phyloP scores from a whole-genome alignment of 2,329 filamentous ascomycete species.

The Metarhizium brunneum region DNA sequence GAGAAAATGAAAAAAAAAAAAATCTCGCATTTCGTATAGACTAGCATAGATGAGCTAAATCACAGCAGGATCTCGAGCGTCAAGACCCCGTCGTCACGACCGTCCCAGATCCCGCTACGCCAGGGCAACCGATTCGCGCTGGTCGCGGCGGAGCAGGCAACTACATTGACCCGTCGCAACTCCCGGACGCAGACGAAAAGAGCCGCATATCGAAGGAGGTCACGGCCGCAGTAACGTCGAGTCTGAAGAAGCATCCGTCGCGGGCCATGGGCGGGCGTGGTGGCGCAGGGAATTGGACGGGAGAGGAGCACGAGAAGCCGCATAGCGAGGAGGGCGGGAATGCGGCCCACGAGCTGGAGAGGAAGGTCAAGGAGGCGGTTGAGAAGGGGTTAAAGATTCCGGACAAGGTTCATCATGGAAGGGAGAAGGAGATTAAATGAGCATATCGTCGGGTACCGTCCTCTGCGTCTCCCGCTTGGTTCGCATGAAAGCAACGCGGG shows the following conservation, averaged over 20 bases:
- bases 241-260: constrained; percentile 15
- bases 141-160: constrained; percentile 48
- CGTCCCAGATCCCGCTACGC: constrained; percentile 3
- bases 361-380: constrained; percentile 34
- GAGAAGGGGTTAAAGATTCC: constrained; percentile 38
- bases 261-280: constrained; percentile 35
- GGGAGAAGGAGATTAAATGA: constrained; percentile 8
- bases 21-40: background rate
- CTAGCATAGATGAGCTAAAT: background rate
- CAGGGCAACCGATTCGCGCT: constrained; percentile 9
- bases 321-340: constrained; percentile 14
- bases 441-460: background rate
- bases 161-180: constrained; percentile 32
- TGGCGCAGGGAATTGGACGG: constrained; percentile 47
- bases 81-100: constrained; percentile 15
- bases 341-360: constrained; percentile 30
- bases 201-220: constrained; percentile 24
- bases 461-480: too few species aligned
- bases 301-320: constrained; percentile 18
- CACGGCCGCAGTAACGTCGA: constrained; percentile 24
- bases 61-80: constrained; percentile 28
- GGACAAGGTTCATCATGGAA: constrained; percentile 30
- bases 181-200: constrained; percentile 23
- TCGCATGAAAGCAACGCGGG: too few species aligned
- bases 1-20: too few species aligned